Conservation (phyloP, 2,329 filamentous ascomycete genomes). For the Paraconiothyrium brasiliense region DNA sequence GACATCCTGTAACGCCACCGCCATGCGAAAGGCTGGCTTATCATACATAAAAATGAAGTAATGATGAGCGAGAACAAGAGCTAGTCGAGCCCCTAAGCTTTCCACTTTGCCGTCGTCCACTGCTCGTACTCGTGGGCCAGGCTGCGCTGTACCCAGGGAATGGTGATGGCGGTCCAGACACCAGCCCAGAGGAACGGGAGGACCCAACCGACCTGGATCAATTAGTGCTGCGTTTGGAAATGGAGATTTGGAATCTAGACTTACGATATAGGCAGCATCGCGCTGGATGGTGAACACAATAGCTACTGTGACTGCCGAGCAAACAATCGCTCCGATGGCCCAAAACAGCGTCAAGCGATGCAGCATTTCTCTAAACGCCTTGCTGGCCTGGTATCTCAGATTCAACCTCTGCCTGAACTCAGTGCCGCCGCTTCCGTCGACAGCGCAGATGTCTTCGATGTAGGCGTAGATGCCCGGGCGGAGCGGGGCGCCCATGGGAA, state of each 20-base stretch:
- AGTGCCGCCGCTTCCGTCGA: constrained; percentile 63
- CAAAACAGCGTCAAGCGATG: constrained; percentile 63
- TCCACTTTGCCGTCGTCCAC: constrained; percentile 50
- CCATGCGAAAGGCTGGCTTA: constrained; percentile 4
- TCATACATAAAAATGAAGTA: neutral
- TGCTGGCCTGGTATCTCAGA: constrained; percentile 62
- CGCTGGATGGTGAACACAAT: constrained; percentile 59
- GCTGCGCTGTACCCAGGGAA: constrained; percentile 55
- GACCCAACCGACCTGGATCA: constrained; percentile 55
- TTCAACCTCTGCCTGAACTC: constrained; percentile 63
- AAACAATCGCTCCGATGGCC: constrained; percentile 57
- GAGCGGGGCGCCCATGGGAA: constrained; percentile 60
- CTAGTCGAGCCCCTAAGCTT: constrained; percentile 36
- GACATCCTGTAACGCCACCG: neutral
- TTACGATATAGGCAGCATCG: constrained; percentile 59
- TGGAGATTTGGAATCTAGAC: constrained; percentile 22
- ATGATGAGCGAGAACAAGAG: neutral
- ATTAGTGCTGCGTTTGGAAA: constrained; percentile 22
- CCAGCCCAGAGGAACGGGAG: constrained; percentile 61
- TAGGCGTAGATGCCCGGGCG: constrained; percentile 64
- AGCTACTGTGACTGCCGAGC: constrained; percentile 53
- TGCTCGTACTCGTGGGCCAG: constrained; percentile 46
- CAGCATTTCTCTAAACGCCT: constrained; percentile 63
- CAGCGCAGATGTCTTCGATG: constrained; percentile 64
- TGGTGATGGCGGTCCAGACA: constrained; percentile 57